phyloP scores from a whole-genome alignment of 768 basidiomycete species.

The Clathrus columnatus region DNA sequence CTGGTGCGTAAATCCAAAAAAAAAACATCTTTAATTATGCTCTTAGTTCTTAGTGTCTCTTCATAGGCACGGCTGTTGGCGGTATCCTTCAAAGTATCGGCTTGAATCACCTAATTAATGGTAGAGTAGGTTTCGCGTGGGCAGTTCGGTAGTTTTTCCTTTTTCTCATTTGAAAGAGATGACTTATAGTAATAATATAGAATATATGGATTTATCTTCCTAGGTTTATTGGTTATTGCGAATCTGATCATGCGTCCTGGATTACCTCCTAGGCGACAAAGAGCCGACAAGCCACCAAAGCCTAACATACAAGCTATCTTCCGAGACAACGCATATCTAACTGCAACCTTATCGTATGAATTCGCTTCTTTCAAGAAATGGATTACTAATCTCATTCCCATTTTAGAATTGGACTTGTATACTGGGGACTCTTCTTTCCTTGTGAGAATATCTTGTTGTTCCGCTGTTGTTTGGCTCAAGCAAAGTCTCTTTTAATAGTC shows the following conservation, averaged over 20 bases:
- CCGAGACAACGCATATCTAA: not conserved
- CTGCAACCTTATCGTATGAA: conserved; percentile 7
- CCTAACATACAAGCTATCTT: conserved; percentile 2
- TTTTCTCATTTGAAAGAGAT: too few relatives aligned
- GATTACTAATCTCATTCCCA: not conserved
- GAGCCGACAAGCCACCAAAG: not conserved
- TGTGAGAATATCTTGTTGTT: not conserved
- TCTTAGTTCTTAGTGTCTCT: conserved; percentile 5
- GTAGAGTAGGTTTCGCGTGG: conserved; percentile 2
- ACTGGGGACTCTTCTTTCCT: conserved; percentile 6
- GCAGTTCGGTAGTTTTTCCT: not conserved
- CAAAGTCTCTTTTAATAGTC: not conserved
- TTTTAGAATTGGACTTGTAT: not conserved
- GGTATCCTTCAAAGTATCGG: conserved; percentile 41
- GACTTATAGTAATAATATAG: not conserved
- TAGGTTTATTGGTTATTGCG: conserved; percentile 16
- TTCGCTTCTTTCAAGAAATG: not conserved
- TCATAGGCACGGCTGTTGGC: conserved; percentile 31
- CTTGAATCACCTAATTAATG: conserved; percentile 33
- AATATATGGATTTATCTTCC: conserved; percentile 11
- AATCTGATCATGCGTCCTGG: conserved; percentile 16
- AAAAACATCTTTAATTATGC: not conserved
- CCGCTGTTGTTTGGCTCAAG: not conserved
- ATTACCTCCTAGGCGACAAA: conserved; percentile 3
- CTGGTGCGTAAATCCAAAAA: conserved; percentile 33